Base-by-base conservation (phyloP, 495 filamentous ascomycete species). In the Trichocladium uniseriatum region DNA sequence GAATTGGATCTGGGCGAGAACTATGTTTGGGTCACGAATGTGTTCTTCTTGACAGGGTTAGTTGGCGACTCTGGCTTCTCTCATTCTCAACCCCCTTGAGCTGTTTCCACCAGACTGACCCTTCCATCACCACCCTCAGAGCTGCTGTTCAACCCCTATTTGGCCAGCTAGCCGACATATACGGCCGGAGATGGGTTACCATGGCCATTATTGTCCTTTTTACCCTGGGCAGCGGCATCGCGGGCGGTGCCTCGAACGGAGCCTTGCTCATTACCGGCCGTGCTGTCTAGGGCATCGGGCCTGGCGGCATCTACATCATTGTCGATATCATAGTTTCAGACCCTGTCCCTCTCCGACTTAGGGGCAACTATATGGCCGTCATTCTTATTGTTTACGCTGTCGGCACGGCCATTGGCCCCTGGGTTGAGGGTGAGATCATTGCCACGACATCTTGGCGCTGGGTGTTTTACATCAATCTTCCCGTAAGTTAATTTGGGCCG, bases 241-340 rank as follows among this genome's bases (percentile, higher is more conserved):
- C 55, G 24, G 69, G 70, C 0, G 57, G 59, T 20, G 63, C 71
- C 1, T 49, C 48, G 1, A 56, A 31, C 24, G 62, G 57, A 14
- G 52, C 45, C 2, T 87, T 87, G 79, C 75, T 94, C 49, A 76
- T 94, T 38, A 76, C 75, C 0, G 87, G 83, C n/a, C 70, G 88
- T 56, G 79, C 80, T 0, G 69, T 95, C 29, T 87, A 95, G 59
- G 89, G 89, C 47, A 66, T 83, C 24, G 89, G 87, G 16, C 81
- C 82, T 28, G 87, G 88, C 43, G 88, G 88, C 1, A 73, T 90
- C 44, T 40, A 22, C 35, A 48, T 29, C 27, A 29, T 10, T 5
- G 27, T 29, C 27, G 10, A 29, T 10, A 29, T 29, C 27, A 29
- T 29, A 5, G 27, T 29, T 5, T 29, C 27, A 10, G 27, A 29